Base-by-base conservation (phyloP, 768 basidiomycete genomes). In the Calocybe indica region DNA sequence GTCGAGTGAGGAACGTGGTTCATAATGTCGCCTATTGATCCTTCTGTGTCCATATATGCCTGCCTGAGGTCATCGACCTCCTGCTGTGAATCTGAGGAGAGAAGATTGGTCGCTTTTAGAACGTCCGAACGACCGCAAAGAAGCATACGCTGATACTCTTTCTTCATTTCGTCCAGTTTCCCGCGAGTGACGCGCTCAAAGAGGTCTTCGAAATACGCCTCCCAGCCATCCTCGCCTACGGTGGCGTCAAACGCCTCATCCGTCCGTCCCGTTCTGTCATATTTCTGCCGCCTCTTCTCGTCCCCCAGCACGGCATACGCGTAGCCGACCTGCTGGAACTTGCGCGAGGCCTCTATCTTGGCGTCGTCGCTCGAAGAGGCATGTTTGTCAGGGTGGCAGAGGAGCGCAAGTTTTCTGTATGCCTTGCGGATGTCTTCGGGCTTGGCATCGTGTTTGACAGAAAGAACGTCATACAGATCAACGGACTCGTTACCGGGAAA, bases 301-400 rank as follows among this genome's bases (percentile, higher is more conserved):
- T 98, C 93, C 46, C 83, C 76, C 29, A 98, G 72, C 0, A 98
- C 83, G 1, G 90, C 75, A 65, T 96, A 99, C 7, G 95, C 91
- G 59, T 94, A 97, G 0, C 95, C 92, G 55, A 98, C 78, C 58
- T 93, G 91, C 56, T 92, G 91, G 61, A 97, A 95, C 64, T 85
- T 85, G 53, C 66, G 72, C n/a, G 79, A 81, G 57, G 87, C 83
- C 53, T 79, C 75, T 32, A 79, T 75, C 62, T 82, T 84, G 22
- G 79, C 78, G 30, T 69, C 71, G 14, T 83, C 82, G 41, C 65
- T 69, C 28, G 82, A 72, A 6, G 71, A 65, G 37, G 80, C 68
- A 56, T 92, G 88, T 60, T 96, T 97, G 71, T 99, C 95, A 6
- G 95, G 95, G 56, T 98, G 94, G 62, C 79, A 78, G 40, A 75